Base-by-base conservation (phyloP, 2,329 filamentous ascomycete species). In the Acephala macrosclerotiorum region DNA sequence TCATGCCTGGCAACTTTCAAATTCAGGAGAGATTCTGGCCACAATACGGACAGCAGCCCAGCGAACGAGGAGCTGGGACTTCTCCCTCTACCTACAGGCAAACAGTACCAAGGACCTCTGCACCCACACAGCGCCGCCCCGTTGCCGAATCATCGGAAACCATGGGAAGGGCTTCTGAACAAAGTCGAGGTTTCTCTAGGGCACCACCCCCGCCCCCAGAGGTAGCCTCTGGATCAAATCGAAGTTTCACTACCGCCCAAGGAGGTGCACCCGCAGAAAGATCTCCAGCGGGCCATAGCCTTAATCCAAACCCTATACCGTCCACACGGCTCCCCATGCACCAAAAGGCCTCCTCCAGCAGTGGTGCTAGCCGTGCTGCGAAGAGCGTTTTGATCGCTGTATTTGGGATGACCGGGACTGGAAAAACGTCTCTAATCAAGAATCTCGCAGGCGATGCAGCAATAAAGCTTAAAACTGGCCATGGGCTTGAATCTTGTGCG, bases 361-460 rank as follows among this genome's bases (percentile, higher is more conserved):
- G n/a, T 42, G 16, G 40, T 2, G 12, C 40, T n/a, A n/a, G 40
- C 14, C 40, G 14, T 49, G 45, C 45, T 25, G 6, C 45, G 20
- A 49, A 25, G 11, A 49, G 20, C 9, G 53, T 65, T 40, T 16
- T 71, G 42, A 79, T 80, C 33, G 79, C 78, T 0, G 76, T 81
- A 0, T 78, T 81, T 75, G 80, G 80, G 2, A 70, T 80, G 47
- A 81, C 80, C 0, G 80, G 80, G 1, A 70, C 75, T 0, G 80
- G 80, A 1, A 81, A 81, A 64, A 77, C 75, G 42, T 72, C 74
- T 0, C 78, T 80, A 62, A 80, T 81, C 42, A 70, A 69, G 4
- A 56, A 63, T 9, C 45, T 49, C 20, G 45, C 45, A 22, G 45
- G 45, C 6, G 65, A 70, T 26, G 63, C 72, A 6, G 68, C 67